Base-by-base conservation (phyloP, 768 basidiomycete genomes). In the Podaxis mareebaensis region DNA sequence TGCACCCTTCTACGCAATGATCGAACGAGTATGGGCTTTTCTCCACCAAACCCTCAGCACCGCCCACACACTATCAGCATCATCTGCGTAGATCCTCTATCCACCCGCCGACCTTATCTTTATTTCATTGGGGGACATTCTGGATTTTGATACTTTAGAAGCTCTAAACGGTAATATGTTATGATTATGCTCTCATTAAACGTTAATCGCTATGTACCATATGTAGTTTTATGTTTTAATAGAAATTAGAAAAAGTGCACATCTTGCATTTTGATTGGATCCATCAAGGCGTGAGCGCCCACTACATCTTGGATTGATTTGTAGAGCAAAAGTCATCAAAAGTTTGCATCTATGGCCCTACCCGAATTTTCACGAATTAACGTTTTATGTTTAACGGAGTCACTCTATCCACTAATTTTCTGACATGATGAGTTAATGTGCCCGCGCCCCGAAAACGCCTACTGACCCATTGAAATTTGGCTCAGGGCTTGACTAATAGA, bases 21-120 rank as follows among this genome's bases (percentile, higher is more conserved):
- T 93, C 63, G 88, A 91, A 61, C 72, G 80, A 38, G 79, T 81
- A 8, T 85, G 84, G 83, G 82, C 78, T 56, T 69, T 76, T n/a
- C 73, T 83, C 36, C 65, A 85, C 64, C 67, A 56, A 2, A 79
- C 83, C 17, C 73, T 86, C 55, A 66, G 69, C 65, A 61, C 28
- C 3, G 39, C 42, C 24, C 66, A 49, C 7, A 26, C 58, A 3
- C 60, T 48, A 52, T 44, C 33, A 39, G 7, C 36, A 2, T 46
- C 52, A 10, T 42, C 38, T n/a, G 30, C 49, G 4, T 54, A 40
- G 38, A 46, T 53, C 11, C n/a, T n/a, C 20, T 46, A 28, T 49
- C 30, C 20, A 28, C 24, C 42, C 8, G 33, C 12, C 5, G n/a
- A 8, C 15, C 11, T 48, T 58, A 58, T 38, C 28, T 12, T 39